Base-by-base conservation (phyloP, 192 early-diverging fungal genomes). In the Radiomyces spectabilis region DNA sequence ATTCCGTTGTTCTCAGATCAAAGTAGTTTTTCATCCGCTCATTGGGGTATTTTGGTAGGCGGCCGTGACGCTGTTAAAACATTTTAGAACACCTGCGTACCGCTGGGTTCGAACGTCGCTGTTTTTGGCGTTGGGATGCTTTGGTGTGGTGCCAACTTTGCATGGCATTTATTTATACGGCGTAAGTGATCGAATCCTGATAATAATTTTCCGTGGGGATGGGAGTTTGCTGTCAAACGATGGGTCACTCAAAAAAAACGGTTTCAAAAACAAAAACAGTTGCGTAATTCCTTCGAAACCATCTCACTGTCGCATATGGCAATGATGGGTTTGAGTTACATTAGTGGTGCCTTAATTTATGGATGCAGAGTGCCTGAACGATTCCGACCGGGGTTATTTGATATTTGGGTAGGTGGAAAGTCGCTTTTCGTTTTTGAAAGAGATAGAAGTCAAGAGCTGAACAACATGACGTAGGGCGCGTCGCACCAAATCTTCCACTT, bases 401-500 rank as follows among this genome's bases (percentile, higher is more conserved):
- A 94, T 60, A 75, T 84, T 49, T 88, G 77, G 78, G 59, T 51
- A 41, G 25, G 53, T 40, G n/a, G n/a, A n/a, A n/a, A n/a, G 3
- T 27, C 19, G 21, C 18, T 24, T 24, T 44, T 44, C 27, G 15
- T 10, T 44, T 44, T 5, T 16, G 15, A 16, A 6, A 5, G 5
- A 42, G 15, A 6, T 16, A 10, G n/a, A 10, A 5, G 15, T 6
- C 16, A 19, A 42, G 22, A 51, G 7, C 13, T 29, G 2, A 51
- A 19, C 30, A 51, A n/a, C 31, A 47, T 7, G 22, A 30, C 5
- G 21, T 63, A 85, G 79, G 59, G 73, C 34, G 70, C 87, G 1
- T 91, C 87, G 31, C 93, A 94, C 61, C 94, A 97, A 72, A 92
- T 97, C 35, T 94, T 91, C 58, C 94, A 97, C 51, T 24, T 89